Conservation (phyloP, 495 filamentous ascomycete genomes). For the Hypoxylon trugodes region DNA sequence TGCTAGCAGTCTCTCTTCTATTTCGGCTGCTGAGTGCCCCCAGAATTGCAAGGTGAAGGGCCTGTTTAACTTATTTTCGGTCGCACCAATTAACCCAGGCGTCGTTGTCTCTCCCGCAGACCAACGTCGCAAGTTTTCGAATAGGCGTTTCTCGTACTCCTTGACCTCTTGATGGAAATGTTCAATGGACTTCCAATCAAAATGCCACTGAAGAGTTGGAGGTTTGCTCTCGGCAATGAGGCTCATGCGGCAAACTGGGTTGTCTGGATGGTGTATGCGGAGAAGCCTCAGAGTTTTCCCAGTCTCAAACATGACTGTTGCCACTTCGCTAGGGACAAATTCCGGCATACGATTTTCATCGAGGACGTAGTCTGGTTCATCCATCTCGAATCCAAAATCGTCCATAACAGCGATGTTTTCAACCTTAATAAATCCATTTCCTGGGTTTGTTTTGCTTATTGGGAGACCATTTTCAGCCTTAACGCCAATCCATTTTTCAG, state of each 20-base stretch:
- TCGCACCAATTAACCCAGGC: not conserved
- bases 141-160: conserved; percentile 67
- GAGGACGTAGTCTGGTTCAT: conserved; percentile 66
- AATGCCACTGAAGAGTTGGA: conserved; percentile 74
- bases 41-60: conserved; percentile 53
- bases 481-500: conserved; percentile 82
- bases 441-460: conserved; percentile 53
- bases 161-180: conserved; percentile 66
- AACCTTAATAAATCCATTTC: conserved; percentile 68
- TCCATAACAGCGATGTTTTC: conserved; percentile 65
- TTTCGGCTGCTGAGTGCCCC: conserved; percentile 58
- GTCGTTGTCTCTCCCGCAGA: not conserved
- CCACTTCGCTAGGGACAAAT: conserved; percentile 71
- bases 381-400: conserved; percentile 59
- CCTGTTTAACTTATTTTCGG: not conserved
- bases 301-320: conserved; percentile 75
- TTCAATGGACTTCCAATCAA: conserved; percentile 78
- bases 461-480: conserved; percentile 61
- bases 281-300: conserved; percentile 80
- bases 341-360: conserved; percentile 68
- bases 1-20: conserved; percentile 57
- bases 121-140: conserved; percentile 46
- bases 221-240: conserved; percentile 55
- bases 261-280: conserved; percentile 74
- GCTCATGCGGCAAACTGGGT: conserved; percentile 70